Percentiles rank a stretch among this genome's conserved stretches.
These are phyloP conservation scores for Emericellopsis atlantica DNA, from an alignment of 2,329 filamentous ascomycete genomes.

Conservation along the genomic window DNA sequence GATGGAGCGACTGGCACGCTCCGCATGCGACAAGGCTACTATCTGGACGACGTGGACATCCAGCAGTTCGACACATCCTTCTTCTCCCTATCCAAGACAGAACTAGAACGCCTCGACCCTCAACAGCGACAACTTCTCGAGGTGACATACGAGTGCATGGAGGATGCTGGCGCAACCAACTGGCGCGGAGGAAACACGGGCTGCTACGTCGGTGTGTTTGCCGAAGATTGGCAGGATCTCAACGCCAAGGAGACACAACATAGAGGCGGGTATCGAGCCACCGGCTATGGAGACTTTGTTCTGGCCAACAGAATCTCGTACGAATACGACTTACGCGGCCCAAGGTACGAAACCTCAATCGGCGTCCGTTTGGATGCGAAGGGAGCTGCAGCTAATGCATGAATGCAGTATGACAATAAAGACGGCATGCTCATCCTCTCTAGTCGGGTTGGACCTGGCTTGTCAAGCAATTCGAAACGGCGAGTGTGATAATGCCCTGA, in stretches of 20 bases:
- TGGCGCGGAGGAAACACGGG: constrained; percentile 15
- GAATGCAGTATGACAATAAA: background rate
- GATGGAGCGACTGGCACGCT: constrained; percentile 4
- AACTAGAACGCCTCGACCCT: constrained; percentile 26
- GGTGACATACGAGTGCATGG: constrained; percentile 16
- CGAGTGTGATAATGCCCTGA: background rate
- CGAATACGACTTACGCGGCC: background rate
- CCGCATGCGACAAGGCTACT: constrained; percentile 10
- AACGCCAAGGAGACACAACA: constrained; percentile 8
- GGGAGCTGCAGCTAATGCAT: no score
- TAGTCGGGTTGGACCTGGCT: background rate
- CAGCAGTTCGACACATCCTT: constrained; percentile 19
- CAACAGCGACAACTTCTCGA: constrained; percentile 27
- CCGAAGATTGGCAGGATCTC: constrained; percentile 16
- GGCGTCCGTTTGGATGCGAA: no score
- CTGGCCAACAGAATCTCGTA: background rate
- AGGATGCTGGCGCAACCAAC: constrained; percentile 7
- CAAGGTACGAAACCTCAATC: background rate
- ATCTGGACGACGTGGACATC: constrained; percentile 17
- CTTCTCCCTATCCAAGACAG: constrained; percentile 22
- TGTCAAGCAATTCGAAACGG: constrained; percentile 1
- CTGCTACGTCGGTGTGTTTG: constrained; percentile 19
- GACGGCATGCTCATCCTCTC: constrained; percentile 2
- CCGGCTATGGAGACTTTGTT: constrained; percentile 1
- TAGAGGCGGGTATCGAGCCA: constrained; percentile 7